Evolutionary conservation across 73 alveolate species (phyloP).

Genomic region (Effrenium voratum): DNA sequence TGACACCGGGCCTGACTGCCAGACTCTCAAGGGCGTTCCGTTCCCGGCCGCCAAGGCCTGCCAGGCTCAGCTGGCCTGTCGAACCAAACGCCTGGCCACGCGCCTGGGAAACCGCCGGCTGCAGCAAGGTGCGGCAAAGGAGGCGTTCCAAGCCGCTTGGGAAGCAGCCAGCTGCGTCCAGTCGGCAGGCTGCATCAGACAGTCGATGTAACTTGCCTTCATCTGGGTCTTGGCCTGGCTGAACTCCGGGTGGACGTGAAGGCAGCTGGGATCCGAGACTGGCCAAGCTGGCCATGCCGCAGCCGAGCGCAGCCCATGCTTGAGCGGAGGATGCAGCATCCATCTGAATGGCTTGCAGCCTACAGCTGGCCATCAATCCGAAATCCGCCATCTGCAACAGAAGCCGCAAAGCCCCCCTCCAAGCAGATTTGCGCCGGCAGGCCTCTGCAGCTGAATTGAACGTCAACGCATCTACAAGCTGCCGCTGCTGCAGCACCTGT

Average conservation of each 20-base stretch:
- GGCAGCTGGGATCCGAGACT: background rate
- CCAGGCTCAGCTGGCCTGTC: conserved; percentile 31
- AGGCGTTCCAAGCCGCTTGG: background rate
- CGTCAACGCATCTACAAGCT: background rate
- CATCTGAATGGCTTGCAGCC: background rate
- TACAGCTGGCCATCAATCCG: background rate
- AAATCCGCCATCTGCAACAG: background rate
- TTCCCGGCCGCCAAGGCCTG: conserved; percentile 62
- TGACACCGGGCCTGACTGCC: too few species aligned
- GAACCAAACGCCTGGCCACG: background rate
- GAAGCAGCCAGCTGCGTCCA: background rate
- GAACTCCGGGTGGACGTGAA: background rate
- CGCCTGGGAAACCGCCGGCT: conserved; percentile 1
- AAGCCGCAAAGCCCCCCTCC: background rate
- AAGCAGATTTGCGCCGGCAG: background rate
- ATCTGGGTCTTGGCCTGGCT: conserved; percentile 15
- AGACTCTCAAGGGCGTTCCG: conserved; percentile 31
- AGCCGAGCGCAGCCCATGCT: background rate
- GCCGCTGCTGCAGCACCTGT: background rate
- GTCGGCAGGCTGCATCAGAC: background rate
- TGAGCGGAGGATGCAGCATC: conserved; percentile 18
- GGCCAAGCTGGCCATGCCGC: background rate
- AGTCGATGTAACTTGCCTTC: conserved; percentile 43
- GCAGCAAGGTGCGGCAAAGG: background rate
- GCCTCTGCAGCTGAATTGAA: conserved; percentile 5